Evolutionary conservation across 176 grass and related monocot species (phyloP), one percentile per base, ranked within the genome.

Genomic region (Triticum timopheevii): DNA sequence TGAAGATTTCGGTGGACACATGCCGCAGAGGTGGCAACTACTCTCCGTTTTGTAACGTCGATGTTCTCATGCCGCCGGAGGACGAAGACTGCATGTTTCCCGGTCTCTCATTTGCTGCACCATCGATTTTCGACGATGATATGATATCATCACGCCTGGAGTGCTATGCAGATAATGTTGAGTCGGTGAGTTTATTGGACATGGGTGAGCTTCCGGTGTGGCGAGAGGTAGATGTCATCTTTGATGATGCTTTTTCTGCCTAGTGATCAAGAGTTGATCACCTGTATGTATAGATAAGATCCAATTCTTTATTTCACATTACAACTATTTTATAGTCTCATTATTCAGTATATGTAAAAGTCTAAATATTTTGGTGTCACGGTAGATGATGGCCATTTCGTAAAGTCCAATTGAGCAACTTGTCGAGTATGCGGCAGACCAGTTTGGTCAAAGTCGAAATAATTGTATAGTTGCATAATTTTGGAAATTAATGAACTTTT

Each of bases 191-290:
- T 13, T 84, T 81, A n/a, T 1, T 35, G 22, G 89, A 92, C 17
- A 78, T 92, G 2, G 72, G 86, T 10, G 76, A 80, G 1, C 45
- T 84, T 8, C 86, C 84, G 0, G 30, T 67, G 10, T 79, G 90
- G 80, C 44, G 73, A 4, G 84, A 69, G 28, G 39, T 65, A 12
- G 73, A 82, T 10, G 40, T 42, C 13, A 11, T 68, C n/a, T 87
- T 90, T 38, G 73, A 84, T 10, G 73, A 52, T 72, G 25, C 34
- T 27, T 76, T 84, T 49, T 19, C 67, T 35, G 13, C 16, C 39
- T 31, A 82, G 10, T 54, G 49, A 19, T 54, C 16, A 54, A 6
- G 49, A 19, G 16, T 17, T 22, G 3, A 59, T 59, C 54, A 22
- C 4, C 19, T 59, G 7, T 59, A 22, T 59, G 50, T 54, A 19